Evolutionary conservation across 2,329 filamentous ascomycete genomes (phyloP), one percentile per base, ranked within the genome.

Genomic region (Apiospora arundinis): DNA sequence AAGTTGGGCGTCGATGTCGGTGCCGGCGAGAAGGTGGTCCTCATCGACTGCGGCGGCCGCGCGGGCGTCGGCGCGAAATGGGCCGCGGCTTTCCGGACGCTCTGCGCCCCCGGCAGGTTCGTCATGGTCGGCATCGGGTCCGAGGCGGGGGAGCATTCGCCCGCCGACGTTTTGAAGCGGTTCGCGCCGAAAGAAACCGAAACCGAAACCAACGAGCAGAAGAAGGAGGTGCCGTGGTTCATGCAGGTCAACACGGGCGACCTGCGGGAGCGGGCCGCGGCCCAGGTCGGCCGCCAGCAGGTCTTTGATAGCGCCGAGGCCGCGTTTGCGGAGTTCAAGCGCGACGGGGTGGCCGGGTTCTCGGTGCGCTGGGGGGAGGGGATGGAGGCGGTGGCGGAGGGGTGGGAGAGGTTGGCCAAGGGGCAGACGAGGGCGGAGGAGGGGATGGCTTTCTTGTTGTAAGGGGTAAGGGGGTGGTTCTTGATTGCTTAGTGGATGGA

Each of bases 1-100:
- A 69, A 75, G 12, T 16, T 68, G 11, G 67, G 67, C 3, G 67
- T 70, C 7, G 67, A 28, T 42, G 32, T 66, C 9, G 70, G 48
- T 21, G 12, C 40, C 14, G 70, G 70, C 46, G 52, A 66, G 5
- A 73, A 73, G 40, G 72, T 79, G 44, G 74, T 77, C 1, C 32
- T 80, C 14, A 74, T 75, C 72, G 78, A 80, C 74, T 79, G 79
- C 67, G 78, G 78, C 67, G 78, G 77, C 0, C 76, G 78, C 21
- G 74, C 46, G 14, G 74, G 74, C 68, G 74, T 72, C 1, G 76
- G 69, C 0, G 65, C 69, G 49, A 71, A 69, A 49, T 79, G 78
- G 78, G 74, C 74, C 1, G 60, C 67, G 0, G 71, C 72, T 6
- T 70, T 79, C 9, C 42, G 69, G 40, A 6, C 9, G 8, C 56